Conservation (phyloP, 306 rosid genomes). For the Citrullus amarus region DNA sequence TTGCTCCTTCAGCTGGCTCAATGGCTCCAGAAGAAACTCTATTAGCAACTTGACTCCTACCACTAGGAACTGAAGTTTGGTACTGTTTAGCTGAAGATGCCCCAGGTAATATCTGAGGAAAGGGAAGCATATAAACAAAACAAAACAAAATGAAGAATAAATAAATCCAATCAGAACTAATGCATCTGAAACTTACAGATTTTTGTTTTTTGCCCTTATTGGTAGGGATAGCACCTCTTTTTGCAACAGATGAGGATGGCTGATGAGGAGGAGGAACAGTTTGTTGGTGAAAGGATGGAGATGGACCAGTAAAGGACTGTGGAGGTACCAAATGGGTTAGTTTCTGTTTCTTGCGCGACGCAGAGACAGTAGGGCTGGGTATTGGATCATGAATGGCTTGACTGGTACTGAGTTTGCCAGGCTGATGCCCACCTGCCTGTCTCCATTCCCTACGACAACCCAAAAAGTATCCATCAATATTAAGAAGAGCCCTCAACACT, state of each 20-base stretch:
- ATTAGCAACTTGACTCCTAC: slow-evolving; percentile 56
- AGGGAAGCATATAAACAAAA: slow-evolving; percentile 9
- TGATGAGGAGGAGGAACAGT: slow-evolving; percentile 54
- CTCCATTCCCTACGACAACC: slow-evolving; percentile 72
- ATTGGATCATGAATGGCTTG: slow-evolving; percentile 60
- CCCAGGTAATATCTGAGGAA: slow-evolving; percentile 42
- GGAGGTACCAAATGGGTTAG: slow-evolving; percentile 48
- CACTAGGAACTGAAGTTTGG: slow-evolving; percentile 58
- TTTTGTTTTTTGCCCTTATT: slow-evolving; percentile 76
- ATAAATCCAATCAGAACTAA: background rate
- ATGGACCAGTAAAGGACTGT: slow-evolving; percentile 67
- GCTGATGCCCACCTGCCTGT: slow-evolving; percentile 68
- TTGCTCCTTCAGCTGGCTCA: slow-evolving; percentile 54
- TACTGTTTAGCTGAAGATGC: slow-evolving; percentile 56
- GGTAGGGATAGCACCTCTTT: slow-evolving; percentile 62
- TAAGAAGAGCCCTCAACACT: background rate
- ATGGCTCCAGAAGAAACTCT: slow-evolving; percentile 50
- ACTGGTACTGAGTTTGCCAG: slow-evolving; percentile 40
- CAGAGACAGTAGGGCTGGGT: slow-evolving; percentile 81
- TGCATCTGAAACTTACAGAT: slow-evolving; percentile 43
- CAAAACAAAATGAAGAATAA: slow-evolving; percentile 4
- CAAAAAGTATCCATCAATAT: slow-evolving; percentile 17
- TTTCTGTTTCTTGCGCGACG: slow-evolving; percentile 84
- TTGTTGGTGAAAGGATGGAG: slow-evolving; percentile 64
- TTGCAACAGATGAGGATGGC: slow-evolving; percentile 70